A percentile compares a stretch with the other conserved stretches of the same genome.
Conservation (phyloP, 108 stramenopile genomes). For the Skeletonema menzelii region DNA sequence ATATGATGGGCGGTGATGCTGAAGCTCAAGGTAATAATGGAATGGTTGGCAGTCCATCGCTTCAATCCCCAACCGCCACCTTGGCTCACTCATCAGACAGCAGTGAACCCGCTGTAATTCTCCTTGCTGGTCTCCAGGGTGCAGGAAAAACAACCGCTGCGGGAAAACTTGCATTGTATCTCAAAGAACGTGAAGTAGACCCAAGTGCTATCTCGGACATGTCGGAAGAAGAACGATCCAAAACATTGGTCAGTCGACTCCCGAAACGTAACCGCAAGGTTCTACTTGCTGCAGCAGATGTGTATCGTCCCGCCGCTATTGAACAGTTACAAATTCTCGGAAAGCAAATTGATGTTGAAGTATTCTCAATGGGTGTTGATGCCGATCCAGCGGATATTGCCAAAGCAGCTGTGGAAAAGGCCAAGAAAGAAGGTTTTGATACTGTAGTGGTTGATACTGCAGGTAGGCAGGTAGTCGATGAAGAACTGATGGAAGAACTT, state of each 20-base stretch:
- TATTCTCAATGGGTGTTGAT: slow-evolving; percentile 79
- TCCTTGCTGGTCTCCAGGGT: slow-evolving; percentile 95
- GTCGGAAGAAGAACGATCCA: slow-evolving; percentile 51
- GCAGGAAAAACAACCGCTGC: slow-evolving; percentile 96
- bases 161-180: slow-evolving; percentile 90
- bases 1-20: slow-evolving; percentile 90
- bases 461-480: slow-evolving; percentile 95
- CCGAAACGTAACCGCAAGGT: slow-evolving; percentile 82
- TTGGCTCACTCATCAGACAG: slow-evolving; percentile 47
- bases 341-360: slow-evolving; percentile 77
- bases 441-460: slow-evolving; percentile 97
- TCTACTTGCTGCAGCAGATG: slow-evolving; percentile 91
- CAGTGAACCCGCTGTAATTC: slow-evolving; percentile 78
- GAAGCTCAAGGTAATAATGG: slow-evolving; percentile 7
- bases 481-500: slow-evolving; percentile 92
- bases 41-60: slow-evolving; percentile 12
- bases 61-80: slow-evolving; percentile 61
- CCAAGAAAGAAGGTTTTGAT: slow-evolving; percentile 83
- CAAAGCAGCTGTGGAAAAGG: slow-evolving; percentile 68
- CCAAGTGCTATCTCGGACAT: slow-evolving; percentile 48
- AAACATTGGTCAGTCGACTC: slow-evolving; percentile 53
- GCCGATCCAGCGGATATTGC: slow-evolving; percentile 93
- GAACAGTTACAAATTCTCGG: slow-evolving; percentile 92
- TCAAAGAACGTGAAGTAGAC: slow-evolving; percentile 84
- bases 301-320: slow-evolving; percentile 96